Evolutionary conservation across 805 yeast genomes (phyloP), one percentile per base, ranked within the genome.

Genomic region (Yarrowia hollandica): DNA sequence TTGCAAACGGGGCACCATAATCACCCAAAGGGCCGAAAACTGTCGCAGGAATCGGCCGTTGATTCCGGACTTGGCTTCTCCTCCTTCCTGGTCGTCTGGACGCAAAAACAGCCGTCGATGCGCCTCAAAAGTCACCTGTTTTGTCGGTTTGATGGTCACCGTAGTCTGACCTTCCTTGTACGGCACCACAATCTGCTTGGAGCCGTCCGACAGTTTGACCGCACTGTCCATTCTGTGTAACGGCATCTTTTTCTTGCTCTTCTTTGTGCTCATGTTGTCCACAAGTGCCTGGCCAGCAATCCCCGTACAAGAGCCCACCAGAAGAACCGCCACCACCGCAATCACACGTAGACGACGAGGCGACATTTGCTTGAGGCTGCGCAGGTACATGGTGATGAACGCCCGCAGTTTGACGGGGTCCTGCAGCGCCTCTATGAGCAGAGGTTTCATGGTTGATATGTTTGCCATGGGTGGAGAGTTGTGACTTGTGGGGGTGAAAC

Each of bases 1-100:
- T 61, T 80, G 77, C 62, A 86, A 69, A 57, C 80, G 81, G 0
- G 97, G 97, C n/a, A 90, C 82, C 64, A 91, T 75, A 35, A 91
- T 86, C 65, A 82, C 79, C 86, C 95, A 86, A 37, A 91, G 80
- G 30, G 91, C 86, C 35, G 76, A 74, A 63, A 90, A 74, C 73
- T 90, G 95, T 62, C 82, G 82, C 61, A 88, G 71, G 65, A 90
- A 88, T 65, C 80, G 80, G 22, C 89, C 84, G 67, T 84, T 81
- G 60, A 79, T 64, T 9, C 69, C 70, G 16, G 65, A 62, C 39
- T 65, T 64, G 19, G 46, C 50, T 22, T 62, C 67, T 8, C 61
- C 44, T 12, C 37, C 55, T 11, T 61, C 54, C 8, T 25, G 34
- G 16, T 56, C 38, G 41, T 59, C 60, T 3, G 62, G 48, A 3